Percentiles rank a stretch among this genome's conserved stretches.
Conservation (phyloP, 352 stramenopile genomes). For the Globisporangium heterothallicum region DNA sequence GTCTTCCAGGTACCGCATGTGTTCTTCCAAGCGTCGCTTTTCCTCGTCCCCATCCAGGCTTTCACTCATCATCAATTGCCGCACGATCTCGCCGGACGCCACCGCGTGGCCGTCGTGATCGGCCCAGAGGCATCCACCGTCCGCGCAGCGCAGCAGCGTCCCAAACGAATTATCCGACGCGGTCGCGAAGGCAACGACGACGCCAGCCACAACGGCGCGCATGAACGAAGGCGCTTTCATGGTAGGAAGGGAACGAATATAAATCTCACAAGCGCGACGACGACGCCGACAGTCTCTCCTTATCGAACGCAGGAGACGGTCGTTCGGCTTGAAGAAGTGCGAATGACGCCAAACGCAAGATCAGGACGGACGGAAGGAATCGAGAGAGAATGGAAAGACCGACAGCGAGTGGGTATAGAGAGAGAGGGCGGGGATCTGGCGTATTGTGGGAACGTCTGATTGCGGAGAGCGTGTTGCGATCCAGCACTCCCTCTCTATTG, state of each 20-base stretch:
- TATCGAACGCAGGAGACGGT: not conserved
- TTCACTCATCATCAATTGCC: constrained; percentile 51
- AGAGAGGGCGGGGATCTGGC: too few relatives aligned
- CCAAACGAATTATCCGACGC: constrained; percentile 33
- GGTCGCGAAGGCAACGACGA: not conserved
- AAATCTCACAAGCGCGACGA: not conserved
- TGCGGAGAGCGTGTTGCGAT: too few relatives aligned
- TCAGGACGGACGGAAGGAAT: too few relatives aligned
- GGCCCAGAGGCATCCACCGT: constrained; percentile 48
- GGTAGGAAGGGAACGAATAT: not conserved
- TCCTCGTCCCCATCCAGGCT: constrained; percentile 22
- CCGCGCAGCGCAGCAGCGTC: constrained; percentile 42
- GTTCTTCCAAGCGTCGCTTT: constrained; percentile 43
- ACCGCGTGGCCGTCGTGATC: constrained; percentile 33
- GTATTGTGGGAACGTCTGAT: too few relatives aligned
- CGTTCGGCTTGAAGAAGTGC: not conserved
- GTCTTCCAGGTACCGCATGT: constrained; percentile 66
- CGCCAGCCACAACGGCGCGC: constrained; percentile 7
- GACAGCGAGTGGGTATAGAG: too few relatives aligned
- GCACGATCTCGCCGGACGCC: constrained; percentile 37
- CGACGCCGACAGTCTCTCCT: not conserved
- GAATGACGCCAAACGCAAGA: too few relatives aligned
- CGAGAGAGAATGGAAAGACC: too few relatives aligned
- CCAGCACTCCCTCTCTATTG: too few relatives aligned
- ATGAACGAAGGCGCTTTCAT: constrained; percentile 7